Conservation (phyloP, 2,329 filamentous ascomycete species). For the Fusarium humuli region DNA sequence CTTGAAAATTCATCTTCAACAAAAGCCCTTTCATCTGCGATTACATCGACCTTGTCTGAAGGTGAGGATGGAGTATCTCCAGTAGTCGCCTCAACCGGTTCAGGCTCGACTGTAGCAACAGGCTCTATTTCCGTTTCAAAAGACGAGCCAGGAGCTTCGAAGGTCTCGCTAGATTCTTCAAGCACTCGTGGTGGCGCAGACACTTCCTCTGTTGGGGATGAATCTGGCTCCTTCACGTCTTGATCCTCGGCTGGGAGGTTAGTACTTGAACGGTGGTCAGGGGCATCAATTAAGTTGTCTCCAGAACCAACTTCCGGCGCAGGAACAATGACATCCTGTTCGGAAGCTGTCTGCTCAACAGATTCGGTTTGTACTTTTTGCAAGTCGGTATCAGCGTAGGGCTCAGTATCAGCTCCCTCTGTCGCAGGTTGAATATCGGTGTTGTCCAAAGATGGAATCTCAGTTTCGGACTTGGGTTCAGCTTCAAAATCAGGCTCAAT, state of each 20-base stretch:
- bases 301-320: conserved; percentile 35
- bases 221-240: background rate
- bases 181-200: background rate
- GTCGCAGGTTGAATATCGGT: conserved; percentile 26
- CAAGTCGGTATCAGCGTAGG: conserved; percentile 27
- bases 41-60: conserved; percentile 32
- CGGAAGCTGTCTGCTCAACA: conserved; percentile 31
- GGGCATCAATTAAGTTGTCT: conserved; percentile 17
- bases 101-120: background rate
- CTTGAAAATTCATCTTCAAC: conserved; percentile 1
- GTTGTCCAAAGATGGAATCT: conserved; percentile 39
- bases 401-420: conserved; percentile 30
- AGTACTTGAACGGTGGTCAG: conserved; percentile 24
- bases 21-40: conserved; percentile 1
- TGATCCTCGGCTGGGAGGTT: conserved; percentile 27
- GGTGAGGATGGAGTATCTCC: conserved; percentile 8
- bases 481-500: conserved; percentile 46
- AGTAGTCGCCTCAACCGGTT: conserved; percentile 1
- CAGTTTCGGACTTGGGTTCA: conserved; percentile 46
- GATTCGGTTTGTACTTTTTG: conserved; percentile 23
- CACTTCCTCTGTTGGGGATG: background rate
- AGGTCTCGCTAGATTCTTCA: conserved; percentile 4
- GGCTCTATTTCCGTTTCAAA: conserved; percentile 1
- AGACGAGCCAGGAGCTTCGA: background rate
- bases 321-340: conserved; percentile 37